Evolutionary conservation across 257 asterid species (phyloP).

Genomic region (Solanum gracilifrons): DNA sequence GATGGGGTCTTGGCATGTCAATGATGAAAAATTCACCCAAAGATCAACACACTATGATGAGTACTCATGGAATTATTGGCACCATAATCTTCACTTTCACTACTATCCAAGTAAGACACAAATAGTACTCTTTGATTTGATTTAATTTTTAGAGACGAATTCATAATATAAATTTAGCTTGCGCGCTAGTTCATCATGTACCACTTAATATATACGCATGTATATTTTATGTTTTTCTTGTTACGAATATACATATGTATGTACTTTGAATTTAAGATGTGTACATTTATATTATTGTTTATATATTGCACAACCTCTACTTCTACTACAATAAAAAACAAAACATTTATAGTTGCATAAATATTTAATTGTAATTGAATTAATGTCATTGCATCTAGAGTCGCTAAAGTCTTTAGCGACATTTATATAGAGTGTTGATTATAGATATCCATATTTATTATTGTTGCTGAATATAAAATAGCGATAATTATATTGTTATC

Average conservation of each 20-base stretch:
- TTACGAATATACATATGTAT: neutral
- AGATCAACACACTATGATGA: constrained; percentile 2
- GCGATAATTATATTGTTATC: too few relatives aligned
- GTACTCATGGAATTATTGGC: constrained; percentile 36
- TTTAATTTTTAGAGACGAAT: neutral
- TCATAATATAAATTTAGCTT: neutral
- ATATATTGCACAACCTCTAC: neutral
- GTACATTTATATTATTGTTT: neutral
- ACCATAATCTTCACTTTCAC: constrained; percentile 23
- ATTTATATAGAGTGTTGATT: too few relatives aligned
- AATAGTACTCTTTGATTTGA: neutral
- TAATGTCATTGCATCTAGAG: too few relatives aligned
- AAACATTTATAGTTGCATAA: too few relatives aligned
- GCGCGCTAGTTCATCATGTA: neutral
- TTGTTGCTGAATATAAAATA: too few relatives aligned
- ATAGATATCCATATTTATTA: too few relatives aligned
- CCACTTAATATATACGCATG: neutral
- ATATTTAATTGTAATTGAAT: too few relatives aligned
- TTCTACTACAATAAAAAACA: neutral
- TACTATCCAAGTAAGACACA: constrained; percentile 21
- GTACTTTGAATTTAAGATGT: neutral
- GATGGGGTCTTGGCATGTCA: constrained; percentile 38
- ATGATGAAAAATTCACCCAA: constrained; percentile 14
- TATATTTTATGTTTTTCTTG: too few relatives aligned
- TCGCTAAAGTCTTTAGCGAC: too few relatives aligned